phyloP scores from a whole-genome alignment of 2,329 filamentous ascomycete genomes.

The Furcasterigmium sp. region DNA sequence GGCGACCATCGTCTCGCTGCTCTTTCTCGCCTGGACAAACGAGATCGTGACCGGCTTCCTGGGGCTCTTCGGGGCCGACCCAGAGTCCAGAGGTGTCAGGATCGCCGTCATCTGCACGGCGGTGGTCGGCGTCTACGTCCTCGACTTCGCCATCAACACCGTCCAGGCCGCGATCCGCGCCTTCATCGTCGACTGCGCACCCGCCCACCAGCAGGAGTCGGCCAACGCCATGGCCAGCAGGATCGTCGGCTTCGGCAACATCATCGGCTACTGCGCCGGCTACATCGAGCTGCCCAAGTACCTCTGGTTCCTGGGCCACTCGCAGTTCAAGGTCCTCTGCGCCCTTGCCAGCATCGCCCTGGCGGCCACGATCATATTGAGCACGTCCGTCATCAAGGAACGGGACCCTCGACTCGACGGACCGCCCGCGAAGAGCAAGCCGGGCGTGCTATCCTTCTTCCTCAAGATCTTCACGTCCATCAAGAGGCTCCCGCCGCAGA shows the following conservation, averaged over 20 bases:
- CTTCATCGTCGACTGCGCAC: slow-evolving; percentile 90
- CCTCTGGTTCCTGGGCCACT: slow-evolving; percentile 76
- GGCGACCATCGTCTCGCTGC: slow-evolving; percentile 62
- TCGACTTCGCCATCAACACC: slow-evolving; percentile 96
- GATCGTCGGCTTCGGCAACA: slow-evolving; percentile 82
- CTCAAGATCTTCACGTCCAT: slow-evolving; percentile 71
- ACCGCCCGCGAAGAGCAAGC: slow-evolving; percentile 51
- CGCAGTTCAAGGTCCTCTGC: slow-evolving; percentile 90
- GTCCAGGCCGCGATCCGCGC: slow-evolving; percentile 89
- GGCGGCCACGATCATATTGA: slow-evolving; percentile 63
- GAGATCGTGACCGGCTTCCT: slow-evolving; percentile 67
- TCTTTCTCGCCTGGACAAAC: slow-evolving; percentile 68
- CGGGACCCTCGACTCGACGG: slow-evolving; percentile 73
- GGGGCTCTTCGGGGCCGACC: slow-evolving; percentile 63
- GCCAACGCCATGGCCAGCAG: slow-evolving; percentile 94
- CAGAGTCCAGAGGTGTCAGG: slow-evolving; percentile 59
- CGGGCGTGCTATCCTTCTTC: slow-evolving; percentile 75
- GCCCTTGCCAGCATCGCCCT: slow-evolving; percentile 76
- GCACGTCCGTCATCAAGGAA: slow-evolving; percentile 65
- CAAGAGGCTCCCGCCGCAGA: slow-evolving; percentile 73
- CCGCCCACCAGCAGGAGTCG: slow-evolving; percentile 86
- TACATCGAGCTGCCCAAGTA: slow-evolving; percentile 72
- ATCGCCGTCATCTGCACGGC: slow-evolving; percentile 69
- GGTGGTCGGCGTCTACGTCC: slow-evolving; percentile 79
- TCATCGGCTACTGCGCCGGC: slow-evolving; percentile 82